Evolutionary conservation across 805 yeast genomes (phyloP).

Genomic region (Wickerhamomyces xylosicus): DNA sequence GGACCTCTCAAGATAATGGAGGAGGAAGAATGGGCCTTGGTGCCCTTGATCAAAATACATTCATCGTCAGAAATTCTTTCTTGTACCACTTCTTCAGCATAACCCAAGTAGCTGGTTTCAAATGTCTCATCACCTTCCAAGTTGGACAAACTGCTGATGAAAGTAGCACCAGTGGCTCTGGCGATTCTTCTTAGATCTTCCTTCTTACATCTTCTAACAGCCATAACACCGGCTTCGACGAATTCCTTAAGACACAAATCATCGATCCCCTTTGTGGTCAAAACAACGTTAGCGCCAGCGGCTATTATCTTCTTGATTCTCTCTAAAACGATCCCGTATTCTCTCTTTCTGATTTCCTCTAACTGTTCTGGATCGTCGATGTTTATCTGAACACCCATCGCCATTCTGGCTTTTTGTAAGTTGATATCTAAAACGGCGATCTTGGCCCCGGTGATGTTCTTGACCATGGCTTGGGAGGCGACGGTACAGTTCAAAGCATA

Average conservation of each 20-base stretch:
- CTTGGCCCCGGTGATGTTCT: conserved; percentile 54
- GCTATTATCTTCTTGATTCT: conserved; percentile 86
- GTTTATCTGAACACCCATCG: conserved; percentile 95
- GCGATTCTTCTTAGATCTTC: conserved; percentile 97
- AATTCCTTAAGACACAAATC: conserved; percentile 96
- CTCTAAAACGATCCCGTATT: conserved; percentile 58
- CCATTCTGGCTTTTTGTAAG: conserved; percentile 93
- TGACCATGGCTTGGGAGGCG: conserved; percentile 94
- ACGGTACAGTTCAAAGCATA: conserved; percentile 95
- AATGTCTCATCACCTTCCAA: conserved; percentile 89
- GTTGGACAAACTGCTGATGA: conserved; percentile 79
- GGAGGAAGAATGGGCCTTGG: conserved; percentile 88
- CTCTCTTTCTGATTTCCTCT: conserved; percentile 83
- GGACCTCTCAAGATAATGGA: conserved; percentile 93
- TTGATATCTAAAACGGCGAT: conserved; percentile 90
- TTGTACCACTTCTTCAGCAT: conserved; percentile 89
- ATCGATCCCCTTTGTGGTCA: conserved; percentile 92
- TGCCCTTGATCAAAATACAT: conserved; percentile 86
- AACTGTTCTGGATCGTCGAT: conserved; percentile 96
- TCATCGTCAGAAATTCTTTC: conserved; percentile 90
- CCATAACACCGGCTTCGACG: conserved; percentile 78
- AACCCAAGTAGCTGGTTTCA: conserved; percentile 71
- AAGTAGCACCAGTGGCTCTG: conserved; percentile 94
- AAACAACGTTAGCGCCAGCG: conserved; percentile 81
- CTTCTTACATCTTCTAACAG: conserved; percentile 92